Percentiles rank a stretch among this genome's conserved stretches.
Conservation (phyloP, 495 filamentous ascomycete genomes). For the Platismatia glauca region DNA sequence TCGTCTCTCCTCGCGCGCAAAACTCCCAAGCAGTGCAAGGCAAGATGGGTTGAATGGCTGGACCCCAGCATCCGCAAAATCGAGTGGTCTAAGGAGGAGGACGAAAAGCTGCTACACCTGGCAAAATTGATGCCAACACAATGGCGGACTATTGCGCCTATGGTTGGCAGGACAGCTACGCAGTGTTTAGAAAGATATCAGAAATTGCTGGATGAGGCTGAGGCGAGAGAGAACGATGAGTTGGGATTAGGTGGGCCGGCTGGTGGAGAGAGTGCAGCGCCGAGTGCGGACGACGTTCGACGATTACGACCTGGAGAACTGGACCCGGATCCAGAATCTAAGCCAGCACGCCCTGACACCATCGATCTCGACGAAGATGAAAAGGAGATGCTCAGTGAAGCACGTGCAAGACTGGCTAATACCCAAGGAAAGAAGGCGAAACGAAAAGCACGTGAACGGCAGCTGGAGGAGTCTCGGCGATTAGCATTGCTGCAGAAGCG, state of each 20-base stretch:
- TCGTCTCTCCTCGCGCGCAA: constrained; percentile 95
- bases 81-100: constrained; percentile 98
- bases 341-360: constrained; percentile 93
- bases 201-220: constrained; percentile 90
- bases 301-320: constrained; percentile 82
- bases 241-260: constrained; percentile 80
- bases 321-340: constrained; percentile 92
- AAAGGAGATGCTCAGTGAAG: constrained; percentile 98
- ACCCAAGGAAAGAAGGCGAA: constrained; percentile 99
- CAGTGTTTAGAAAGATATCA: constrained; percentile 97
- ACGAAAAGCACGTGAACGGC: constrained; percentile 89
- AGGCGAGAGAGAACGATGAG: constrained; percentile 75
- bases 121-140: constrained; percentile 99
- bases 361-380: constrained; percentile 98
- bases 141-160: constrained; percentile 96
- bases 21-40: constrained; percentile 98
- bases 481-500: constrained; percentile 89
- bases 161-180: constrained; percentile 91
- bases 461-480: constrained; percentile 87
- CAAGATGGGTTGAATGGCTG: constrained; percentile 96
- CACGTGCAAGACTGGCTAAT: constrained; percentile 89
- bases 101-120: constrained; percentile 91
- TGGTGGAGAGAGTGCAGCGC: constrained; percentile 78
- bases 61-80: constrained; percentile 96
- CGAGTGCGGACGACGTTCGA: constrained; percentile 88